Conservation (phyloP, 495 filamentous ascomycete species). For the Aspergillus sclerotioniger region DNA sequence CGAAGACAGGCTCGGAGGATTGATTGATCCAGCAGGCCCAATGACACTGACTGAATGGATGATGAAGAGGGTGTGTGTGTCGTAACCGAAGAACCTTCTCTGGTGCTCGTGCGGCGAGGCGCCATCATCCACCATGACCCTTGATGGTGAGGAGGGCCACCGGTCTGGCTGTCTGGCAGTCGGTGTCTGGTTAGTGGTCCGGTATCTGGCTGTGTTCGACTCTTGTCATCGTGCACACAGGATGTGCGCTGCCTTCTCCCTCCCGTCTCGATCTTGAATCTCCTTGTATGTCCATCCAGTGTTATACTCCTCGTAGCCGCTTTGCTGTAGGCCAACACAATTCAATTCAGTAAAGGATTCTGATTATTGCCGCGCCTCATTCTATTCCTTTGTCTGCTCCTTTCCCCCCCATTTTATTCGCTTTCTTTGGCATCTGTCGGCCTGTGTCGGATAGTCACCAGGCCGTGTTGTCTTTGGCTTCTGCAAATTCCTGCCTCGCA, state of each 20-base stretch:
- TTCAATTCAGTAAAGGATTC: not conserved
- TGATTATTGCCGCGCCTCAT: not conserved
- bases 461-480: not conserved
- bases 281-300: no score
- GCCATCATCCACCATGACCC: not conserved
- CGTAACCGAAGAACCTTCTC: conserved; percentile 14
- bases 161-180: no score
- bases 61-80: conserved; percentile 8
- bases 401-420: not conserved
- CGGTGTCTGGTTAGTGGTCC: no score
- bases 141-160: not conserved
- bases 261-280: no score
- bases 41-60: not conserved
- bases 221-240: no score
- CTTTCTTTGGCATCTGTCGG: not conserved
- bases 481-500: not conserved
- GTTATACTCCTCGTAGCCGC: no score
- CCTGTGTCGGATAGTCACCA: not conserved
- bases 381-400: conserved; percentile 1
- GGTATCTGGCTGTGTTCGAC: no score
- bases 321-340: no score
- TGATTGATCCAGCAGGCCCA: conserved; percentile 1
- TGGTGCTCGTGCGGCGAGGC: conserved; percentile 14
- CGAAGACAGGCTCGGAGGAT: not conserved
- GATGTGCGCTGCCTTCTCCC: no score